Conservation (phyloP, 2,329 filamentous ascomycete genomes). For the Berkeleyomyces basicola region DNA sequence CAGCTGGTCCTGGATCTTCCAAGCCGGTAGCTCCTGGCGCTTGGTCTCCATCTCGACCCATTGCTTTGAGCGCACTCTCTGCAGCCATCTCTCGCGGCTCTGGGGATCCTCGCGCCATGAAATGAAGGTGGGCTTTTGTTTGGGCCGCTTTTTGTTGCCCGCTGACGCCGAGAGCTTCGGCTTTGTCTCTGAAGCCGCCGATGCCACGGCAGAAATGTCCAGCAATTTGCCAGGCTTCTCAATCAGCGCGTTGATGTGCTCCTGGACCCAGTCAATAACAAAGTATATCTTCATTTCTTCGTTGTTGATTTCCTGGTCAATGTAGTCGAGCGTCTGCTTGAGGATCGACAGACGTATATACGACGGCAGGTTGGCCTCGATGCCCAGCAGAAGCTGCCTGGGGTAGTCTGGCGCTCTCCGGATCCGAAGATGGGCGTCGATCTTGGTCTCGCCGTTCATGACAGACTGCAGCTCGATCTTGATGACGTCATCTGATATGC, state of each 20-base stretch:
- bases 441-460: conserved; percentile 32
- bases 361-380: conserved; percentile 59
- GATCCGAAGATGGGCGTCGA: conserved; percentile 45
- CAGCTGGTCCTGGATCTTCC: conserved; percentile 64
- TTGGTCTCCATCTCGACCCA: conserved; percentile 57
- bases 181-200: conserved; percentile 42
- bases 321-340: conserved; percentile 56
- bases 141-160: conserved; percentile 17
- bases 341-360: conserved; percentile 87
- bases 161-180: conserved; percentile 10
- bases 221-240: conserved; percentile 68
- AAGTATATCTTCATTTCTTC: conserved; percentile 84
- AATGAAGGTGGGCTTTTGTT: conserved; percentile 8
- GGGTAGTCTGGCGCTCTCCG: conserved; percentile 64
- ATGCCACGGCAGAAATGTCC: conserved; percentile 67
- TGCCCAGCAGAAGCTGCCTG: conserved; percentile 47
- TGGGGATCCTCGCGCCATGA: conserved; percentile 28
- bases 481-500: conserved; percentile 45
- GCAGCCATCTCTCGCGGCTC: conserved; percentile 46
- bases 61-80: conserved; percentile 41
- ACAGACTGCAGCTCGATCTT: conserved; percentile 48
- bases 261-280: conserved; percentile 80
- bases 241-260: conserved; percentile 66
- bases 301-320: conserved; percentile 53
- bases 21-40: conserved; percentile 66